These are phyloP conservation scores for Skeletonema costatum DNA, from an alignment of 108 stramenopile genomes.

Conservation along the genomic window DNA sequence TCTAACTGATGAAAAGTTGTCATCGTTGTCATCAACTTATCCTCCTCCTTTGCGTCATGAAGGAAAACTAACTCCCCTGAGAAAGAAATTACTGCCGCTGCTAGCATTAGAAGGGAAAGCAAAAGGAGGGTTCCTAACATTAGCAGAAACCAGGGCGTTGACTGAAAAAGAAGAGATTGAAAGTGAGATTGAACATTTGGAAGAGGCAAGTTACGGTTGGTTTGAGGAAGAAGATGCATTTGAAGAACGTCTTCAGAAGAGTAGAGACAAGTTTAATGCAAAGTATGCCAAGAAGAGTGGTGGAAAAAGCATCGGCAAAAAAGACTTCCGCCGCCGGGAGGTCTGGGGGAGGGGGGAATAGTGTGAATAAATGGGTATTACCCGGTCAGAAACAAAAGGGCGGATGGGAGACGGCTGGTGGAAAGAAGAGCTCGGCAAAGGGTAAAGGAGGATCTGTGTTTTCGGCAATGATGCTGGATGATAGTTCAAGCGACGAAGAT, in stretches of 20 bases:
- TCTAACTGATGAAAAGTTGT: conserved; percentile 23
- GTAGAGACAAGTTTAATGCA: conserved; percentile 36
- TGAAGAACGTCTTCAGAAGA: conserved; percentile 52
- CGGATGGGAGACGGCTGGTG: conserved; percentile 26
- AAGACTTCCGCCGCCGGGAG: conserved; percentile 27
- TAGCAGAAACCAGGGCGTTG: conserved; percentile 74
- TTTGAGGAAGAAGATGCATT: conserved; percentile 86
- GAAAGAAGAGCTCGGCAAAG: conserved; percentile 32
- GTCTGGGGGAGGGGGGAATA: conserved; percentile 4
- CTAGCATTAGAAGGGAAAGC: conserved; percentile 63
- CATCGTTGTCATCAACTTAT: conserved; percentile 23
- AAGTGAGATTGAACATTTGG: conserved; percentile 64
- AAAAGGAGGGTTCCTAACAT: conserved; percentile 68
- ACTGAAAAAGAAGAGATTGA: conserved; percentile 79
- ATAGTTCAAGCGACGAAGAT: conserved; percentile 79
- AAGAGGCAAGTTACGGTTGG: conserved; percentile 76
- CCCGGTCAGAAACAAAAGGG: conserved; percentile 28
- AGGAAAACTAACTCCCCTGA: conserved; percentile 59
- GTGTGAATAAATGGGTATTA: conserved; percentile 46
- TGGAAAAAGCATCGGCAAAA: conserved; percentile 10
- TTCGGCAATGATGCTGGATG: conserved; percentile 89
- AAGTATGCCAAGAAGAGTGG: conserved; percentile 7
- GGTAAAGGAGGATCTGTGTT: conserved; percentile 64
- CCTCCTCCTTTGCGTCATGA: conserved; percentile 66
- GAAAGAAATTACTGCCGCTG: conserved; percentile 66